These are phyloP conservation scores for Mallotus japonicus DNA, from an alignment of 441 rosid genomes.

Conservation along the genomic window DNA sequence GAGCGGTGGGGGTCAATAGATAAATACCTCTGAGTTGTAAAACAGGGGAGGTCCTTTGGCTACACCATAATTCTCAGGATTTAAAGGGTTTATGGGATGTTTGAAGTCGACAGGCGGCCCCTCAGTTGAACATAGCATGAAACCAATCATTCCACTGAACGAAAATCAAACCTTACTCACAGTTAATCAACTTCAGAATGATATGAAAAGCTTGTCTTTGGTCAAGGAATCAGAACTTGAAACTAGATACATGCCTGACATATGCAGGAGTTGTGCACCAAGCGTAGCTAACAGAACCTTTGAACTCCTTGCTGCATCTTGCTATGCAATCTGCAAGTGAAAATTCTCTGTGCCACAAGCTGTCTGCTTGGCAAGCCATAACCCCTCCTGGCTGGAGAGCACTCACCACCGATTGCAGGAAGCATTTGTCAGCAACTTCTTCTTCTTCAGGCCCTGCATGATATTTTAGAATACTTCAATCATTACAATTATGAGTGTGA, in stretches of 20 bases:
- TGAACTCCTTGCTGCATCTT: constrained; percentile 49
- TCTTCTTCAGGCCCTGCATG: constrained; percentile 48
- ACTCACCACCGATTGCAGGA: constrained; percentile 47
- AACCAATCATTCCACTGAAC: constrained; percentile 72
- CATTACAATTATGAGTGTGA: no score
- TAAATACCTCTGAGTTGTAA: constrained; percentile 61
- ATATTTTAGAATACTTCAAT: neutral
- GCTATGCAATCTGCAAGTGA: constrained; percentile 46
- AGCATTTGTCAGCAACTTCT: constrained; percentile 49
- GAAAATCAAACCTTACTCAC: neutral
- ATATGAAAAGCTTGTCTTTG: neutral
- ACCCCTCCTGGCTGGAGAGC: constrained; percentile 75
- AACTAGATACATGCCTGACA: constrained; percentile 40
- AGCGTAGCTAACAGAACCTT: constrained; percentile 69
- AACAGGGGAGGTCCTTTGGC: constrained; percentile 58
- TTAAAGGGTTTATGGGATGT: constrained; percentile 51
- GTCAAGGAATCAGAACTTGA: neutral
- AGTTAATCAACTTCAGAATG: neutral
- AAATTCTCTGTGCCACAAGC: constrained; percentile 58
- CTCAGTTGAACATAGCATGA: constrained; percentile 75
- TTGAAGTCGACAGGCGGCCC: constrained; percentile 72
- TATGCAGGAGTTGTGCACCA: constrained; percentile 71
- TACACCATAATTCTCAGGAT: constrained; percentile 37
- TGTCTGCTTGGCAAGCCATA: constrained; percentile 67
- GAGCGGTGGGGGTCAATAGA: neutral